Percentiles rank a stretch among this genome's conserved stretches.
These are phyloP conservation scores for Aspergillus ostianus DNA, from an alignment of 495 filamentous ascomycete genomes.

Conservation along the genomic window DNA sequence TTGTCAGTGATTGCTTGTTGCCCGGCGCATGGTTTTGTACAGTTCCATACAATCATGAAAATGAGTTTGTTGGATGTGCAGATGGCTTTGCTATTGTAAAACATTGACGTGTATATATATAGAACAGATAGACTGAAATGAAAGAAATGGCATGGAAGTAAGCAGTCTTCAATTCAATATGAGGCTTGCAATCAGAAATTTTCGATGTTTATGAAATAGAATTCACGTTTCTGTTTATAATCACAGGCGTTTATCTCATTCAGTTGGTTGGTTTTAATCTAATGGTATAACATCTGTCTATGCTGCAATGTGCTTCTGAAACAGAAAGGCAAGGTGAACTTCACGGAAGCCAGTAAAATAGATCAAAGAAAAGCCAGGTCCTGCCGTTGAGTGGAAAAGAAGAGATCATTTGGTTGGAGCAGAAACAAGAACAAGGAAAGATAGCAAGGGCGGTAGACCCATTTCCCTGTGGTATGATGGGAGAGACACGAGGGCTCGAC, in stretches of 20 bases:
- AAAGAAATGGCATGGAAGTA: not conserved
- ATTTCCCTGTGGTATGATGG: not conserved
- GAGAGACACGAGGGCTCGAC: not conserved
- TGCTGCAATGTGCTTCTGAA: not conserved
- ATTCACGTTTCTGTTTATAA: not conserved
- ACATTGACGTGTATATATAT: not conserved
- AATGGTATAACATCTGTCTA: not conserved
- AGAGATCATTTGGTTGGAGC: no score
- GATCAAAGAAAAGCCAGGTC: no score
- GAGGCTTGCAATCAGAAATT: no score
- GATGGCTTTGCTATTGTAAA: not conserved
- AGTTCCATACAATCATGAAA: not conserved
- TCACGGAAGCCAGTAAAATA: not conserved
- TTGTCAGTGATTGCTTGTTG: not conserved
- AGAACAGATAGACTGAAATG: not conserved
- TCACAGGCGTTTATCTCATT: not conserved
- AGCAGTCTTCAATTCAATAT: no score
- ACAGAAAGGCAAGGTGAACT: no score
- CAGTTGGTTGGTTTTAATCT: not conserved
- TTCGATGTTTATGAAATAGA: not conserved
- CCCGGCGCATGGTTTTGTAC: not conserved
- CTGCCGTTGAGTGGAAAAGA: no score
- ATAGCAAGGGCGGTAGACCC: not conserved
- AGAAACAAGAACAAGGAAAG: conserved; percentile 11
- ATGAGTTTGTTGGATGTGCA: not conserved